Base-by-base conservation (phyloP, 116 monocot genomes). In the Papilionanthe hybrid region DNA sequence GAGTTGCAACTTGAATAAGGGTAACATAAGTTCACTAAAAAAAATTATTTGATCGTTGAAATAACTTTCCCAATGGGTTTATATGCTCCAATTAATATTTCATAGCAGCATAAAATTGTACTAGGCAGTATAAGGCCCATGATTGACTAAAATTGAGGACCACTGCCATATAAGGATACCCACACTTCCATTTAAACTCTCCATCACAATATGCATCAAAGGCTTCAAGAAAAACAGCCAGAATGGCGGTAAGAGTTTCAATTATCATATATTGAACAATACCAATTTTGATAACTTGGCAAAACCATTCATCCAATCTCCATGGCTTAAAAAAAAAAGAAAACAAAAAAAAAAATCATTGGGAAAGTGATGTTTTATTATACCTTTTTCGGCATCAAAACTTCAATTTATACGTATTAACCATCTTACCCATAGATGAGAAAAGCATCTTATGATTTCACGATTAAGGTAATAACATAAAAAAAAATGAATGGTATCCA, bases 91-190 rank as follows among this genome's bases (percentile, higher is more conserved):
- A 79, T 83, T 92, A 88, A 84, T 94, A 87, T 82, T 90, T 92
- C 76, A 79, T 90, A 75, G 84, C 90, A 73, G 94, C 81, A 84
- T 94, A 94, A 78, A 92, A 91, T 60, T 90, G 96, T 37, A 96
- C 85, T 69, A 96, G 82, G 79, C 96, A 96, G 86, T 96, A 96
- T 45, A 96, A 78, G 5, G 96, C 93, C 96, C 96, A 96, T 66
- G 96, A 84, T 78, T 96, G 96, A 82, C 96, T 96, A 81, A 96
- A 96, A 83, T 96, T 96, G 41, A 96, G 86, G 78, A 90, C 91
- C 78, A 93, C 86, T 44, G 91, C 96, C 83, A 89, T 89, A 81
- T 96, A 96, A 22, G 90, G 90, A 77, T 89, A 92, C 92, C 92
- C 92, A 75, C 92, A 89, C 37, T 72, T 74, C 84, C 45, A 86